Conservation (phyloP, 371 early-diverging fungal species). For the Syncephalastrum racemosum region DNA sequence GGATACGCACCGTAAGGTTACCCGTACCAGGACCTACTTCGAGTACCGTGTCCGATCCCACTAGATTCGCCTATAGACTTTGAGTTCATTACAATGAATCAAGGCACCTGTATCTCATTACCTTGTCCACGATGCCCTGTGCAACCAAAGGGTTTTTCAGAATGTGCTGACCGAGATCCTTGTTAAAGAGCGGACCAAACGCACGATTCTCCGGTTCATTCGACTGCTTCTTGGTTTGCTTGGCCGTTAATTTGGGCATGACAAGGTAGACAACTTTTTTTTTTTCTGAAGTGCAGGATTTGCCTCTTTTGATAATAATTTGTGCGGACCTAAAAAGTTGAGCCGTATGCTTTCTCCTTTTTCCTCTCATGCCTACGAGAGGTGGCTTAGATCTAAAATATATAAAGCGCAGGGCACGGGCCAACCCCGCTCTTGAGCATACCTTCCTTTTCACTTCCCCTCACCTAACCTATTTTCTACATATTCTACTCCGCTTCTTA, state of each 20-base stretch:
- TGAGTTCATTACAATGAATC: not conserved
- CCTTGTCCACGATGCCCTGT: constrained; percentile 97
- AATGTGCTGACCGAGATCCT: constrained; percentile 99
- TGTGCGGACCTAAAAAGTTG: too few relatives aligned
- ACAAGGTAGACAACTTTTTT: not conserved
- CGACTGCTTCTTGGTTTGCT: constrained; percentile 34
- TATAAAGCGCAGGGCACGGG: too few relatives aligned
- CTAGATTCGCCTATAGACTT: constrained; percentile 73
- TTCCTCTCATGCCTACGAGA: too few relatives aligned
- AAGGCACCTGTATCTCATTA: constrained; percentile 23
- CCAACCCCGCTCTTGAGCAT: too few relatives aligned
- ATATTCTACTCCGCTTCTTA: not conserved
- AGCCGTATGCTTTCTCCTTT: too few relatives aligned
- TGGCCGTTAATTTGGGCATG: constrained; percentile 51
- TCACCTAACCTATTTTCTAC: not conserved
- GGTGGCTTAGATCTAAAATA: too few relatives aligned
- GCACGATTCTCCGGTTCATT: constrained; percentile 48
- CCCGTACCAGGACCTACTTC: constrained; percentile 99
- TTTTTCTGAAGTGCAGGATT: too few relatives aligned
- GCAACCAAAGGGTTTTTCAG: constrained; percentile 98
- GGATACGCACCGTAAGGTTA: constrained; percentile 96
- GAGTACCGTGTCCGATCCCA: constrained; percentile 94
- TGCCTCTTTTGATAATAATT: too few relatives aligned
- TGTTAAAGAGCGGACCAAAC: constrained; percentile 94
- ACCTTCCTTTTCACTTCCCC: not conserved